Evolutionary conservation across 1,284 basidiomycete species (phyloP).

Genomic region (Cryptococcus sp.): DNA sequence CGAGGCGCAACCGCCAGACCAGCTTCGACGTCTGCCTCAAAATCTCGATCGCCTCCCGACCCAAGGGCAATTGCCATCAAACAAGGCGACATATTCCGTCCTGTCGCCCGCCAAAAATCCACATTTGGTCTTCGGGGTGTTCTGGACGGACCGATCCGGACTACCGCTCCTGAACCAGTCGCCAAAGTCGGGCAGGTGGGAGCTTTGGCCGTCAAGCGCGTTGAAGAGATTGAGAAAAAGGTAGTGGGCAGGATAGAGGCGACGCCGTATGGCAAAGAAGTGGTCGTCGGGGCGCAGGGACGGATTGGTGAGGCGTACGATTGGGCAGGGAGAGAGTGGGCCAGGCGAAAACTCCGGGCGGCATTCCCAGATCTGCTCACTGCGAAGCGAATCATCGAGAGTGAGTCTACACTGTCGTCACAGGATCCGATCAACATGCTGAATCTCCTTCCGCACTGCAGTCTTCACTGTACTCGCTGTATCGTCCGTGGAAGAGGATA

Average conservation of each 20-base stretch:
- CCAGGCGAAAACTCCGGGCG: slow-evolving; percentile 21
- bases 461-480: slow-evolving; percentile 36
- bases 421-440: not conserved
- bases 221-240: slow-evolving; percentile 19
- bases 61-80: slow-evolving; percentile 33
- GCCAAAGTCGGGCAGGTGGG: slow-evolving; percentile 11
- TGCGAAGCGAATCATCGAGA: slow-evolving; percentile 36
- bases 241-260: slow-evolving; percentile 28
- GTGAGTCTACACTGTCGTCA: slow-evolving; percentile 26
- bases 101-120: slow-evolving; percentile 29
- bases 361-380: slow-evolving; percentile 33
- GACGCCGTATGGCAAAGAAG: slow-evolving; percentile 14
- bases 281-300: slow-evolving; percentile 22
- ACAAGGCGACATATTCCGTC: slow-evolving; percentile 44
- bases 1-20: slow-evolving; percentile 12
- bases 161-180: slow-evolving; percentile 22
- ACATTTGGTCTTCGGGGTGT: slow-evolving; percentile 24
- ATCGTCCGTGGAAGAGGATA: slow-evolving; percentile 46
- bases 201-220: slow-evolving; percentile 19
- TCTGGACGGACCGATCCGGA: slow-evolving; percentile 37
- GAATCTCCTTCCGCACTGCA: slow-evolving; percentile 4
- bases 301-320: slow-evolving; percentile 14
- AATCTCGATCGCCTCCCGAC: slow-evolving; percentile 22
- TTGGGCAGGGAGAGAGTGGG: slow-evolving; percentile 42
- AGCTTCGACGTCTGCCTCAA: slow-evolving; percentile 5